Evolutionary conservation across 176 grass and related monocot genomes (phyloP), one percentile per base, ranked within the genome.

Genomic region (Eleusine coracana): DNA sequence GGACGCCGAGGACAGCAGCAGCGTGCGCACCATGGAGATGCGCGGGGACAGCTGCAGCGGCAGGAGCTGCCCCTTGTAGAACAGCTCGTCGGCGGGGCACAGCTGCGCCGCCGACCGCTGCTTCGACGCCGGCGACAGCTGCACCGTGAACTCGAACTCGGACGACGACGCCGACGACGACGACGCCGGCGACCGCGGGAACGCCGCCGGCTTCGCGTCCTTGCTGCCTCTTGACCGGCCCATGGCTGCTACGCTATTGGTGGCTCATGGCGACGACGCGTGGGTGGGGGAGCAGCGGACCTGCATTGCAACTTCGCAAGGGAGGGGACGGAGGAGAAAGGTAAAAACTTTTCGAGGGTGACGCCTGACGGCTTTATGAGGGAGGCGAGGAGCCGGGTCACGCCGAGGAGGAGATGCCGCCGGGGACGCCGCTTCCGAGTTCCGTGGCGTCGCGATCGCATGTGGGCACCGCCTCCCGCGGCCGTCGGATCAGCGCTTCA

Each of bases 91-190:
- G 12, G 96, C 96, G 0, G 96, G 96, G 84, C 93, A 99, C 1
- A 97, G 89, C 85, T 97, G 94, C 27, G 74, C 44, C 75, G 88
- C 42, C n/a, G 90, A 82, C 60, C 80, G 61, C 81, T 90, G 92
- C 82, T 89, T 94, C 10, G 96, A 93, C 56, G 92, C 81, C 52
- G 96, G 96, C 36, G 96, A 96, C 55, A 92, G 74, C 34, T 89
- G 88, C 5, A 92, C 96, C 27, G 96, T 96, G 93, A 99, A 99
- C 91, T 99, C 96, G 83, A 99, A 99, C 76, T 99, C 96, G 4
- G 96, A 99, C 3, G 96, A 95, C 18, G 96, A 95, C 9, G 89
- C 85, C 67, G 92, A 94, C 18, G 95, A 94, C 20, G 95, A 94
- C 20, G 93, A 92, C 13, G 92, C 79, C 62, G 92, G 88, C n/a